phyloP scores from a whole-genome alignment of 1,284 basidiomycete species.

The Austroboletus niveus region DNA sequence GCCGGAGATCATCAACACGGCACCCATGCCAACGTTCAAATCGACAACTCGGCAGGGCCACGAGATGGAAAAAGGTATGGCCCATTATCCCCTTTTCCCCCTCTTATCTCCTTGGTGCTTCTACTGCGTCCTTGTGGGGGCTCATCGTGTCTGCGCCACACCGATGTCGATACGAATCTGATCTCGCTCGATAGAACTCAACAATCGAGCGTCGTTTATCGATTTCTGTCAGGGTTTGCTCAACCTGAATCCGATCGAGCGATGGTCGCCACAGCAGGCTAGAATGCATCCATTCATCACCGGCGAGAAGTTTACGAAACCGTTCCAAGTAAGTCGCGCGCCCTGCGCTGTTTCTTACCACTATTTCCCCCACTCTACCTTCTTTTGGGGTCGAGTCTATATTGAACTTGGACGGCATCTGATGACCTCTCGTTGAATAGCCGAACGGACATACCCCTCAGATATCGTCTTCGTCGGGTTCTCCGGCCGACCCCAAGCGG shows the following conservation, averaged over 20 bases:
- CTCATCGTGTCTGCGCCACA: constrained; percentile 4
- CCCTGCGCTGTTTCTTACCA: not conserved
- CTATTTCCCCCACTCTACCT: not conserved
- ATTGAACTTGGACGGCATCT: constrained; percentile 10
- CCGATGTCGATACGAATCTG: constrained; percentile 15
- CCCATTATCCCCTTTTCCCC: not conserved
- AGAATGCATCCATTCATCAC: constrained; percentile 97
- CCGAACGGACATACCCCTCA: constrained; percentile 46
- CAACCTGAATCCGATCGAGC: constrained; percentile 90
- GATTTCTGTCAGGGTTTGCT: constrained; percentile 96
- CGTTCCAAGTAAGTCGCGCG: constrained; percentile 69
- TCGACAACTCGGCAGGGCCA: constrained; percentile 72
- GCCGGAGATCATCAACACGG: constrained; percentile 94
- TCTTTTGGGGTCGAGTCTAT: not conserved
- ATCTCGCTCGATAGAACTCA: constrained; percentile 67
- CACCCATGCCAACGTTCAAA: constrained; percentile 82
- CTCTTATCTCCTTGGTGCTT: constrained; percentile 6
- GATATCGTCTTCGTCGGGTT: constrained; percentile 33
- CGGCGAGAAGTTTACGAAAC: constrained; percentile 90
- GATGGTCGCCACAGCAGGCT: constrained; percentile 98
- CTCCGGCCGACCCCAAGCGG: constrained; percentile 68
- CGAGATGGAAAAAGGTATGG: constrained; percentile 88
- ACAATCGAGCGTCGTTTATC: constrained; percentile 91
- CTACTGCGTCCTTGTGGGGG: not conserved
- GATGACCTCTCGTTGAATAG: constrained; percentile 32